Conservation (phyloP, 2,329 filamentous ascomycete genomes). For the Cytospora mali region DNA sequence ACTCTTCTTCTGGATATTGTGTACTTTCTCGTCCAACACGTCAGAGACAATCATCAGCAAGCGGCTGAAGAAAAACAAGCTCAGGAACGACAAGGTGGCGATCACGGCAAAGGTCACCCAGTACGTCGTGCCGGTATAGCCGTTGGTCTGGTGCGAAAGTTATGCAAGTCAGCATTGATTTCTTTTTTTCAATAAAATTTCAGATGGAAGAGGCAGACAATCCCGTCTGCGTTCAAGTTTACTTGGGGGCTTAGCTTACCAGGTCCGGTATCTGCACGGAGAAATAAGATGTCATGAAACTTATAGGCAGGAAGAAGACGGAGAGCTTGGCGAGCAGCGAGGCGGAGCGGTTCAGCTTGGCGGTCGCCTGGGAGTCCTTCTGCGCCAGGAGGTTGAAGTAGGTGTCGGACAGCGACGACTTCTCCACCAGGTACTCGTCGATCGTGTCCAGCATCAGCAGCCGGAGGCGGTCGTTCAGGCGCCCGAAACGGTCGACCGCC, state of each 20-base stretch:
- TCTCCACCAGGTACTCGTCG: slow-evolving; percentile 67
- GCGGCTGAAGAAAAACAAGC: slow-evolving; percentile 57
- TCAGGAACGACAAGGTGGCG: slow-evolving; percentile 59
- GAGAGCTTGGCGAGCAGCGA: slow-evolving; percentile 74
- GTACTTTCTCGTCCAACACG: slow-evolving; percentile 41
- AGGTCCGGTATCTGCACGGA: slow-evolving; percentile 64
- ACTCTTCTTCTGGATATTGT: slow-evolving; percentile 15
- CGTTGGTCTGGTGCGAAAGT: slow-evolving; percentile 37
- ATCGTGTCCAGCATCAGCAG: slow-evolving; percentile 65
- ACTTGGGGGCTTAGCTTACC: neutral
- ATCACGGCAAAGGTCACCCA: slow-evolving; percentile 70
- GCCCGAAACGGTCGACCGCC: slow-evolving; percentile 59
- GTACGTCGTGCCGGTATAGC: slow-evolving; percentile 65
- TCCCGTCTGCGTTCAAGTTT: too few relatives aligned
- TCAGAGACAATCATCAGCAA: slow-evolving; percentile 51
- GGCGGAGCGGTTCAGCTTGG: slow-evolving; percentile 71
- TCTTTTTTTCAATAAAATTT: too few relatives aligned
- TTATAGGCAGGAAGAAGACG: slow-evolving; percentile 75
- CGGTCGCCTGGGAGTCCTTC: slow-evolving; percentile 73
- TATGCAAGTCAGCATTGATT: neutral
- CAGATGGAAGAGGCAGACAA: neutral
- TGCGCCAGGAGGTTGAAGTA: slow-evolving; percentile 79
- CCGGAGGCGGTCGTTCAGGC: slow-evolving; percentile 60
- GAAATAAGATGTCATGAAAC: slow-evolving; percentile 75
- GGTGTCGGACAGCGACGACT: slow-evolving; percentile 69